Percentiles rank a stretch among this genome's conserved stretches.
phyloP scores from a whole-genome alignment of 331 rosid genomes.

The Arachis monticola region DNA sequence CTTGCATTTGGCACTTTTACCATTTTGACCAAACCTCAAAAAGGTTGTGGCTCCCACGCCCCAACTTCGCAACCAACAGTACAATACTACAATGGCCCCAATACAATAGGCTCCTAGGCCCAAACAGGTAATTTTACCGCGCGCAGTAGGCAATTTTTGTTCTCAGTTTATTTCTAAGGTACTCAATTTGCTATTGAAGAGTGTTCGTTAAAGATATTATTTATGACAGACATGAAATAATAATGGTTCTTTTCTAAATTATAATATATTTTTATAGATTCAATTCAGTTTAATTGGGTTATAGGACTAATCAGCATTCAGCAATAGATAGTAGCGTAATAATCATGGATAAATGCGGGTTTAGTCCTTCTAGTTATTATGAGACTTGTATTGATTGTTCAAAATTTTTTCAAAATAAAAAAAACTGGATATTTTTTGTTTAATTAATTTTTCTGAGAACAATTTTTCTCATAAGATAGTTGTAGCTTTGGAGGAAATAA shows the following conservation, averaged over 20 bases:
- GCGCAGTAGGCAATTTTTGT: not conserved
- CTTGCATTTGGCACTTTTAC: constrained; percentile 27
- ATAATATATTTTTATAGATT: not conserved
- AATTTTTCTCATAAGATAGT: too few species aligned
- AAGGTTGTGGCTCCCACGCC: constrained; percentile 43
- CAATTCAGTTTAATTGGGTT: not conserved
- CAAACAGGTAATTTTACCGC: constrained; percentile 23
- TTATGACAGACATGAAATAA: not conserved
- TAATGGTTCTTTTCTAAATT: not conserved
- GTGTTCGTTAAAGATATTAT: not conserved
- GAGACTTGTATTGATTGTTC: too few species aligned
- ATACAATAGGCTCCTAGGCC: not conserved
- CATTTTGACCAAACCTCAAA: constrained; percentile 42
- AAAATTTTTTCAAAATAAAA: too few species aligned
- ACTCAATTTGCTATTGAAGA: not conserved
- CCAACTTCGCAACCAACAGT: not conserved
- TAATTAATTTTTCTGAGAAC: too few species aligned
- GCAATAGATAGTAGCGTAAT: too few species aligned
- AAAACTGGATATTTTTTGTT: too few species aligned
- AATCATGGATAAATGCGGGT: too few species aligned
- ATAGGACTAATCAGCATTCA: not conserved
- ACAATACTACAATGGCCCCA: not conserved
- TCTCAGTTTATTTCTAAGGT: not conserved
- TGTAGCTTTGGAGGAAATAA: too few species aligned
- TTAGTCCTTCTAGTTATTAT: too few species aligned